A percentile compares a stretch with the other conserved stretches of the same genome.
phyloP scores from a whole-genome alignment of 257 asterid genomes.

The Plectranthus barbatus region DNA sequence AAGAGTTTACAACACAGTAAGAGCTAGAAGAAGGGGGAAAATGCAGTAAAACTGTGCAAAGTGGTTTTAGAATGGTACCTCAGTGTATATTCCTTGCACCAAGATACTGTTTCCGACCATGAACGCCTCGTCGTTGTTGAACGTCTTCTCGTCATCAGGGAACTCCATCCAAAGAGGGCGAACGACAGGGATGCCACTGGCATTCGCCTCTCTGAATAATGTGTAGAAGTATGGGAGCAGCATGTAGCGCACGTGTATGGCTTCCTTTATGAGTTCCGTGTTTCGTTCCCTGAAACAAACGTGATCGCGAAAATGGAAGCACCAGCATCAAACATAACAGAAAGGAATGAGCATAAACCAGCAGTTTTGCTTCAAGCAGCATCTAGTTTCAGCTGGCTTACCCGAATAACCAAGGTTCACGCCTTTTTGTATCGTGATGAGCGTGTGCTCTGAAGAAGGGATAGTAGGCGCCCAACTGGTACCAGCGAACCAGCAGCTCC shows the following conservation, averaged over 20 bases:
- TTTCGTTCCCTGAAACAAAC: constrained; percentile 62
- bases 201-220: constrained; percentile 88
- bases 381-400: constrained; percentile 22
- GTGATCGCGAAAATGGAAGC: neutral
- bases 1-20: neutral
- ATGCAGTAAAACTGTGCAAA: neutral
- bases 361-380: neutral
- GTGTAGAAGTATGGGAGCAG: constrained; percentile 92
- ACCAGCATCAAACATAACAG: constrained; percentile 7
- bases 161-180: constrained; percentile 99
- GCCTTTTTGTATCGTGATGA: constrained; percentile 95
- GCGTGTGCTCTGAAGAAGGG: constrained; percentile 99
- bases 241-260: constrained; percentile 79
- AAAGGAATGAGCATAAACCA: neutral
- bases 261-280: constrained; percentile 73
- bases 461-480: constrained; percentile 95
- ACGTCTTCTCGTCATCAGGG: constrained; percentile 78
- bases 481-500: constrained; percentile 92
- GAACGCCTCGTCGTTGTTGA: constrained; percentile 85
- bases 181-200: constrained; percentile 70
- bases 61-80: constrained; percentile 36
- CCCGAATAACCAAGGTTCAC: constrained; percentile 99
- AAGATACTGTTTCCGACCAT: constrained; percentile 89
- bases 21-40: neutral
- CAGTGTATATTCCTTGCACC: constrained; percentile 90